Percentiles rank a stretch among this genome's conserved stretches.
phyloP scores from a whole-genome alignment of 2,329 filamentous ascomycete species.

The Emydomyces testavorans region DNA sequence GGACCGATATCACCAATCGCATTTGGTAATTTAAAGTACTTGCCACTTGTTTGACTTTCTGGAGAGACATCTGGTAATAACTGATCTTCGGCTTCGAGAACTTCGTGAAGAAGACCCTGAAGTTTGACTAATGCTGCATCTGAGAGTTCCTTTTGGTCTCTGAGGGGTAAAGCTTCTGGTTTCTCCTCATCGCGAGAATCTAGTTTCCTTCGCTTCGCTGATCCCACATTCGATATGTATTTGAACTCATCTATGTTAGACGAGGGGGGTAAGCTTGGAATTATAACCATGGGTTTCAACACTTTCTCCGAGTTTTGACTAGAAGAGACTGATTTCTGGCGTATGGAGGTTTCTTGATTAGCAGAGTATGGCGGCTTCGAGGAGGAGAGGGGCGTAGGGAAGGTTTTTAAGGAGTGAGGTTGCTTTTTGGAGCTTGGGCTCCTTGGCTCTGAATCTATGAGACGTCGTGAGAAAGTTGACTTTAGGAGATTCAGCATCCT shows the following conservation, averaged over 20 bases:
- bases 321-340: not conserved
- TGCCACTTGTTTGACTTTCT: constrained; percentile 35
- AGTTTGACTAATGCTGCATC: constrained; percentile 62
- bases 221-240: constrained; percentile 27
- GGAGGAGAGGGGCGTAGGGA: constrained; percentile 13
- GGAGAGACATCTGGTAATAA: constrained; percentile 44
- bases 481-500: not conserved
- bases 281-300: constrained; percentile 36
- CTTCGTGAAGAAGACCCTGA: constrained; percentile 54
- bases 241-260: constrained; percentile 33
- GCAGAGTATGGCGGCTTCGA: constrained; percentile 13
- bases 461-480: constrained; percentile 4
- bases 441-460: constrained; percentile 27
- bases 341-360: not conserved
- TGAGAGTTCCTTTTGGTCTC: constrained; percentile 68
- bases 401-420: constrained; percentile 14
- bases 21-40: constrained; percentile 40
- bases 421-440: constrained; percentile 20
- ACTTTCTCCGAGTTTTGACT: constrained; percentile 18
- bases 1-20: constrained; percentile 28
- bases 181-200: constrained; percentile 44
- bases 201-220: constrained; percentile 38
- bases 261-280: constrained; percentile 35
- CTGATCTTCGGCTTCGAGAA: constrained; percentile 68
- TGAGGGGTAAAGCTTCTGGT: constrained; percentile 46